These are phyloP conservation scores for Candida arabinofermentans DNA, from an alignment of 805 yeast species.

Conservation along the genomic window DNA sequence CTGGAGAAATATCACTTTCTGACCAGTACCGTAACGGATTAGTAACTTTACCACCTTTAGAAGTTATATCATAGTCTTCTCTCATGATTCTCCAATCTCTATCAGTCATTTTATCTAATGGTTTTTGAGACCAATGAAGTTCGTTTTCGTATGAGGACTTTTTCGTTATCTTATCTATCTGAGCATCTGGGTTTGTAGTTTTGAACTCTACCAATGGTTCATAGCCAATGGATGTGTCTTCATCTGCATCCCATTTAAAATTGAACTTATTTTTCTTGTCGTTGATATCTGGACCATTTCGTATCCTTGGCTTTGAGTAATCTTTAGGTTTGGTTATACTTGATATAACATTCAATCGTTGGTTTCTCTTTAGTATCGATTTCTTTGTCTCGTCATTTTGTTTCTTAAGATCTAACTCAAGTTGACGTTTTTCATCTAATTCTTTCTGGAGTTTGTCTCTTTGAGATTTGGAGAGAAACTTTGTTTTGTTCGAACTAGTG, in stretches of 20 bases:
- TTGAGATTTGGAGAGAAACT: constrained; percentile 44
- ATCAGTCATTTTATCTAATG: constrained; percentile 57
- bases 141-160: constrained; percentile 4
- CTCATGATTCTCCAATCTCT: constrained; percentile 89
- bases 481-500: constrained; percentile 8
- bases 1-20: constrained; percentile 51
- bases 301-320: background rate
- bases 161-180: constrained; percentile 3
- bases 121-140: constrained; percentile 69
- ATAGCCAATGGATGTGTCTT: constrained; percentile 54
- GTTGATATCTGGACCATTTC: constrained; percentile 1
- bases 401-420: constrained; percentile 1
- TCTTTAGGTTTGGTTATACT: background rate
- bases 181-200: constrained; percentile 23
- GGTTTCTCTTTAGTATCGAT: background rate
- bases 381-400: constrained; percentile 5
- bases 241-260: constrained; percentile 66
- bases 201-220: constrained; percentile 35
- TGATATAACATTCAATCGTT: background rate
- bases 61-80: constrained; percentile 68
- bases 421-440: constrained; percentile 12
- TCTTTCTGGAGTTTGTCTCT: constrained; percentile 34
- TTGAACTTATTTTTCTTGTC: constrained; percentile 40
- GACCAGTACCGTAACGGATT: constrained; percentile 74
- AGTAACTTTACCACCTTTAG: constrained; percentile 45